A percentile compares a stretch with the other conserved stretches of the same genome.
Conservation (phyloP, 345 rosid genomes). For the Ailanthus altissimus region DNA sequence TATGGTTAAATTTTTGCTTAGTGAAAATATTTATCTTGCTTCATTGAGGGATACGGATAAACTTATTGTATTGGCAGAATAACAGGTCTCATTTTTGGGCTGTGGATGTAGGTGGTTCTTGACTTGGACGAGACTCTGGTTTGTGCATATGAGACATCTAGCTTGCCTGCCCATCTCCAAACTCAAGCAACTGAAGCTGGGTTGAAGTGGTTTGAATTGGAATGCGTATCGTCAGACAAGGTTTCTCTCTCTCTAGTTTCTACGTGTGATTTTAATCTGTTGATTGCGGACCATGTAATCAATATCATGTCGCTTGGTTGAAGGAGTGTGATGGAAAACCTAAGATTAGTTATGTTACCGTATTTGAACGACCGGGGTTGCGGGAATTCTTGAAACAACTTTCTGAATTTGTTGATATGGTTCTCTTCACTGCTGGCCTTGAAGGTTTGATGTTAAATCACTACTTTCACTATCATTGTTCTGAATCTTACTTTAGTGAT, state of each 20-base stretch:
- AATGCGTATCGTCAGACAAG: constrained; percentile 56
- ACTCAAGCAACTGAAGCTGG: constrained; percentile 56
- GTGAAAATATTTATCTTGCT: not conserved
- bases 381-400: constrained; percentile 47
- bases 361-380: constrained; percentile 65
- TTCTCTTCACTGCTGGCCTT: constrained; percentile 61
- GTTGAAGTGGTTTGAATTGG: constrained; percentile 64
- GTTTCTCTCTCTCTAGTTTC: constrained; percentile 25
- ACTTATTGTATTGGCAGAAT: not conserved
- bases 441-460: constrained; percentile 41
- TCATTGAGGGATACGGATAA: not conserved
- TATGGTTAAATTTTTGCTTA: not conserved
- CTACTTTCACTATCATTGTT: not conserved
- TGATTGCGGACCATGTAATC: not conserved
- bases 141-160: constrained; percentile 62
- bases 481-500: constrained; percentile 3
- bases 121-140: constrained; percentile 73
- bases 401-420: constrained; percentile 51
- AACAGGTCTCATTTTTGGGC: not conserved
- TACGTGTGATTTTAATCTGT: not conserved
- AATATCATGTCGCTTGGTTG: constrained; percentile 13
- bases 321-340: constrained; percentile 52
- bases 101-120: constrained; percentile 51
- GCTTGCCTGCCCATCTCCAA: constrained; percentile 44
- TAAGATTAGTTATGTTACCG: constrained; percentile 49